A percentile compares a stretch with the other conserved stretches of the same genome.
phyloP scores from a whole-genome alignment of 495 filamentous ascomycete species.

The Alectoria sarmentosa region DNA sequence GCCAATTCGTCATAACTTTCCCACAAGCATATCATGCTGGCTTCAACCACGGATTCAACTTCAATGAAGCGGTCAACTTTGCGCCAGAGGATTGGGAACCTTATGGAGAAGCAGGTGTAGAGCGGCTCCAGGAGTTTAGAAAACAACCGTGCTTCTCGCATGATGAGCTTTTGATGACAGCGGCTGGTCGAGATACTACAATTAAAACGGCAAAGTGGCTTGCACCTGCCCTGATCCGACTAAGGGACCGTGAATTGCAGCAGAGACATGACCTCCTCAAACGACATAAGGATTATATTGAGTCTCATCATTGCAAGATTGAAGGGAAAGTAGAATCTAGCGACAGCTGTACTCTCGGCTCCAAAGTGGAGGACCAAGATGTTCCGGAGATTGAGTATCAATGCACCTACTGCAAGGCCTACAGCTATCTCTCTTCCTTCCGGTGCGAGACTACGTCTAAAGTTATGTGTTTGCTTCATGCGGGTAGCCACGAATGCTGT shows the following conservation, averaged over 20 bases:
- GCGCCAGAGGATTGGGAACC: constrained; percentile 96
- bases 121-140: constrained; percentile 79
- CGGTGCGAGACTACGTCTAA: constrained; percentile 71
- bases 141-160: constrained; percentile 95
- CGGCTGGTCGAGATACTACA: constrained; percentile 65
- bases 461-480: constrained; percentile 70
- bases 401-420: constrained; percentile 87
- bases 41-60: constrained; percentile 97
- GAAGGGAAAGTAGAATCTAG: constrained; percentile 28
- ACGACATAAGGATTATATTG: constrained; percentile 49
- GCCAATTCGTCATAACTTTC: constrained; percentile 94
- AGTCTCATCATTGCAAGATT: constrained; percentile 42
- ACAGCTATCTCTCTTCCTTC: constrained; percentile 85
- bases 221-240: constrained; percentile 73
- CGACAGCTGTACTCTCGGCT: constrained; percentile 38
- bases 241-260: constrained; percentile 61
- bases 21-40: constrained; percentile 88
- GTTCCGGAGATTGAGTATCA: constrained; percentile 84
- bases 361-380: constrained; percentile 59
- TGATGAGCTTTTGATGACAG: constrained; percentile 90
- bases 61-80: constrained; percentile 99
- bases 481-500: constrained; percentile 74
- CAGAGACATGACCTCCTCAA: constrained; percentile 61
- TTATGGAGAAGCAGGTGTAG: constrained; percentile 78
- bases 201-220: constrained; percentile 96